These are phyloP conservation scores for Aspergillus sp. DNA, from an alignment of 2,329 filamentous ascomycete species.

Conservation along the genomic window DNA sequence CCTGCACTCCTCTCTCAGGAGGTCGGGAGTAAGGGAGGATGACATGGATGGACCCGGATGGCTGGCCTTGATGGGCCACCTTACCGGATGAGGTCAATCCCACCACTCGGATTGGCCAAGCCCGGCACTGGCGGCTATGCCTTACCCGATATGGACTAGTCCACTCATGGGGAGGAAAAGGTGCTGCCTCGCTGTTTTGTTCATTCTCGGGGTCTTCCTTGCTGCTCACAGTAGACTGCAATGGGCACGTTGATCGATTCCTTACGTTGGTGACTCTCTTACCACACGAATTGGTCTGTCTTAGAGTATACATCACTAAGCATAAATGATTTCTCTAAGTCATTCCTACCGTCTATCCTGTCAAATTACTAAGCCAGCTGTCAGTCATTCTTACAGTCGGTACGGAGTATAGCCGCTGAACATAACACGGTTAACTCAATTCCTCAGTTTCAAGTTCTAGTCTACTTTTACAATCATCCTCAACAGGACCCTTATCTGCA, in stretches of 20 bases:
- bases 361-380: no score
- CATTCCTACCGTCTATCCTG: no score
- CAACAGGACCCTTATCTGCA: background rate
- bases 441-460: no score
- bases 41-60: constrained; percentile 3
- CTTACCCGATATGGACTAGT: background rate
- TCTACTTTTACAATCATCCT: background rate
- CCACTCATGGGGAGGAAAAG: background rate
- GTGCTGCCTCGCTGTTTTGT: constrained; percentile 1
- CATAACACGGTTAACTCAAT: no score
- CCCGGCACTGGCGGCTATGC: constrained; percentile 1
- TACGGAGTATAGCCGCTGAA: no score
- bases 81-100: constrained; percentile 8
- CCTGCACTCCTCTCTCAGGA: background rate
- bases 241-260: background rate
- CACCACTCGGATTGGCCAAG: constrained; percentile 6
- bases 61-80: background rate
- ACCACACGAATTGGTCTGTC: background rate
- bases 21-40: background rate
- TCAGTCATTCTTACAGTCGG: no score
- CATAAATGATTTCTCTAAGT: no score
- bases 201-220: background rate
- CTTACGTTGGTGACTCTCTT: background rate
- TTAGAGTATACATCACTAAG: no score
- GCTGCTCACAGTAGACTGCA: background rate